Evolutionary conservation across 2,329 filamentous ascomycete genomes (phyloP), one percentile per base, ranked within the genome.

Genomic region (Fusarium camptoceras): DNA sequence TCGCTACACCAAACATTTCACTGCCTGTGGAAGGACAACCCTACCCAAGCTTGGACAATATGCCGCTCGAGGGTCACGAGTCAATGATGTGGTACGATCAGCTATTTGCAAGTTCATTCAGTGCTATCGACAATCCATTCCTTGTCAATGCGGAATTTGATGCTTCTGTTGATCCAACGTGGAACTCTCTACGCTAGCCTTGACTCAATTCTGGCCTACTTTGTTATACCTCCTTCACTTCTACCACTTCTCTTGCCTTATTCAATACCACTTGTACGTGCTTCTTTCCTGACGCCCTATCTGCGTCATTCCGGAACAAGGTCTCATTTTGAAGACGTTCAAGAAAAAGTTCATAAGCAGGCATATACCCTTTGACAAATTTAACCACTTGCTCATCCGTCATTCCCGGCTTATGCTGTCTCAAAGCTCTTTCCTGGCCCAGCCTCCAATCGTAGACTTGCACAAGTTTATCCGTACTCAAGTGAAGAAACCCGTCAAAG

Each of bases 31-130:
- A 67, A 14, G 37, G 27, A 5, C 6, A 42, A 2, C 55, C 15
- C 10, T 54, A 15, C 0, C 42, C 47, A 22, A 57, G 42, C 24
- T 24, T 70, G 4, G 66, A 73, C 8, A 44, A 51, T 10, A 49
- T 72, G 18, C 64, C 69, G 0, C 59, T 74, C 1, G 77, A 79
- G 20, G 77, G 76, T 0, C 77, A 79, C n/a, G 76, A 78, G 53
- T 78, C 77, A 1, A 78, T 78, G 64, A 76, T 78, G 43, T 79
- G 77, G 77, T 79, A 78, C 39, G 77, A 79, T 10, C 77, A 79
- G 39, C 44, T 79, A 20, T 79, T 79, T 59, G 77, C 75, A 2
- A 78, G 76, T 37, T 78, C 77, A 1, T 78, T 79, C 44, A 77
- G 75, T 25, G 76, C 76, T 2, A 77, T 79, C 46, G 77, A 79